A percentile compares a stretch with the other conserved stretches of the same genome.
Evolutionary conservation across 169 alveolate genomes (phyloP).

Genomic region (Toxoplasma gondii): DNA sequence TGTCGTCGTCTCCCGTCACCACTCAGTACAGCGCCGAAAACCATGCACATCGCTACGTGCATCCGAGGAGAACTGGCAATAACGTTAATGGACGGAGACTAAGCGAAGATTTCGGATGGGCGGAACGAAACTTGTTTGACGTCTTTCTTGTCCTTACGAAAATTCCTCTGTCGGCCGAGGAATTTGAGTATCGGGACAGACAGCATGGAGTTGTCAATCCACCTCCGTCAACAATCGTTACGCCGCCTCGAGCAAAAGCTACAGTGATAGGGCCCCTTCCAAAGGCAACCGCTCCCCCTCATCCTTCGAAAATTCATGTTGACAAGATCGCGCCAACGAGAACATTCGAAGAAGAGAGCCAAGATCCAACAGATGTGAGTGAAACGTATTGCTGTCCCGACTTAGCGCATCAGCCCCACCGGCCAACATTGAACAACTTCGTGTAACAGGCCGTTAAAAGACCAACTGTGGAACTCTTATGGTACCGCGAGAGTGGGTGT

Average conservation of each 20-base stretch:
- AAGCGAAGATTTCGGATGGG: not conserved
- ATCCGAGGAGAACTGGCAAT: not conserved
- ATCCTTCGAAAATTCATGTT: slow-evolving; percentile 3
- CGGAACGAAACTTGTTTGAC: slow-evolving; percentile 13
- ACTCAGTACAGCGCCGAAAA: not conserved
- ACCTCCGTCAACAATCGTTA: slow-evolving; percentile 1
- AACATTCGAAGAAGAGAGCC: not conserved
- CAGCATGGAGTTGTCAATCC: slow-evolving; percentile 23
- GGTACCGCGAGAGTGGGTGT: not conserved
- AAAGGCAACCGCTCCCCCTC: slow-evolving; percentile 15
- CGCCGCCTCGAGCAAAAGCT: not conserved
- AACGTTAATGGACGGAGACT: not conserved
- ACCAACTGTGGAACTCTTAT: too few species aligned
- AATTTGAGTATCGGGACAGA: slow-evolving; percentile 3
- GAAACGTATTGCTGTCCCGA: too few species aligned
- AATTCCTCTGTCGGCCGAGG: not conserved
- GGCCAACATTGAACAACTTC: too few species aligned
- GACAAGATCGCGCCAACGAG: not conserved
- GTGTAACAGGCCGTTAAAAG: too few species aligned
- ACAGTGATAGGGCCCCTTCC: not conserved
- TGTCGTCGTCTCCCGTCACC: not conserved
- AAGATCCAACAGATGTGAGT: not conserved
- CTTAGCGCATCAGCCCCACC: too few species aligned
- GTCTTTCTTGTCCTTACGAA: slow-evolving; percentile 4
- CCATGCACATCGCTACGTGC: not conserved